A percentile compares a stretch with the other conserved stretches of the same genome.
Evolutionary conservation across 768 basidiomycete species (phyloP).

Genomic region (Phylloporus scabripes): DNA sequence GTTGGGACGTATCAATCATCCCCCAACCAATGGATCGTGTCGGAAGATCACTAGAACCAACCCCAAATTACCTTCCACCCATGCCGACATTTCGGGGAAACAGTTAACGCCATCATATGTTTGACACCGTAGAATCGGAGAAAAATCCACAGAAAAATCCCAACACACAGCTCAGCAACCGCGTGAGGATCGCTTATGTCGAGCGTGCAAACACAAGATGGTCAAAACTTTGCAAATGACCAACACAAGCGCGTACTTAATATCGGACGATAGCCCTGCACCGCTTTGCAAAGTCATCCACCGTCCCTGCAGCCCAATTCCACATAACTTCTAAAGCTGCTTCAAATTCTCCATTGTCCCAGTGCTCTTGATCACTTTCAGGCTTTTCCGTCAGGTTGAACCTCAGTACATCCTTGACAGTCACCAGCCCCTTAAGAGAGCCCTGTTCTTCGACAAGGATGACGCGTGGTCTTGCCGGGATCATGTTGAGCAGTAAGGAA

Average conservation of each 20-base stretch:
- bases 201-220: neutral
- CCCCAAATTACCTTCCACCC: neutral
- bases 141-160: too few relatives aligned
- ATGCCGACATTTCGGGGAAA: neutral
- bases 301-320: conserved; percentile 43
- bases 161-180: neutral
- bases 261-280: conserved; percentile 21
- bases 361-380: conserved; percentile 43
- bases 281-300: conserved; percentile 30
- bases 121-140: neutral
- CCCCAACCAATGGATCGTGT: neutral
- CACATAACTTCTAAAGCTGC: conserved; percentile 57
- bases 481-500: neutral
- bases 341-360: conserved; percentile 63
- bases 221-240: neutral
- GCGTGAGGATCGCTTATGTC: neutral
- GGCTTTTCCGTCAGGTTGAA: conserved; percentile 65
- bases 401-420: conserved; percentile 92
- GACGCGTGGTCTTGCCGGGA: conserved; percentile 74
- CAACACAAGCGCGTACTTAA: conserved; percentile 6
- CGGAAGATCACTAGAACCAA: neutral
- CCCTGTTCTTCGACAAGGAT: conserved; percentile 91
- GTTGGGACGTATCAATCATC: neutral
- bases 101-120: neutral
- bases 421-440: conserved; percentile 76